Conservation (phyloP, 2,329 filamentous ascomycete species). For the Arthrinium puccinioides region DNA sequence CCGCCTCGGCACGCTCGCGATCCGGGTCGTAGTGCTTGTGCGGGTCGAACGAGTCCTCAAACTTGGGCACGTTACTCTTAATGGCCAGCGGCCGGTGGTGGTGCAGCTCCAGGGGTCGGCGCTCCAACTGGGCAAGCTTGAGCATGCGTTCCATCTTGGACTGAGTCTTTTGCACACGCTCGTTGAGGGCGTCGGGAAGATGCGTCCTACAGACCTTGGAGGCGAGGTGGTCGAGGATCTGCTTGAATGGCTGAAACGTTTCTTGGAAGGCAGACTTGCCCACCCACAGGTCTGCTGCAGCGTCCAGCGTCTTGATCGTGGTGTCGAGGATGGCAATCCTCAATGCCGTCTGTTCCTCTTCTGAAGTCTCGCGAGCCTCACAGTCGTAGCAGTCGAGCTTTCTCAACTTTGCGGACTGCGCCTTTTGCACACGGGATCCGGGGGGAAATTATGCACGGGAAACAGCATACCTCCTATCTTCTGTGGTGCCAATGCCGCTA, state of each 20-base stretch:
- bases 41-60: conserved; percentile 92
- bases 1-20: conserved; percentile 76
- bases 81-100: conserved; percentile 84
- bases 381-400: conserved; percentile 57
- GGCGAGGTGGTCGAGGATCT: conserved; percentile 54
- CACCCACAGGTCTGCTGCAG: conserved; percentile 66
- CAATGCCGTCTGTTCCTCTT: conserved; percentile 22
- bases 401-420: conserved; percentile 32
- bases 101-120: conserved; percentile 79
- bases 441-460: conserved; percentile 50
- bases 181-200: conserved; percentile 35
- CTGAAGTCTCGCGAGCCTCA: conserved; percentile 20
- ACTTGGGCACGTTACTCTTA: conserved; percentile 83
- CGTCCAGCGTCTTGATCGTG: conserved; percentile 57
- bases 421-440: conserved; percentile 39
- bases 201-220: conserved; percentile 43
- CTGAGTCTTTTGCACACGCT: conserved; percentile 32
- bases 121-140: conserved; percentile 53
- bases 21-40: conserved; percentile 97
- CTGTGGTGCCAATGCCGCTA: conserved; percentile 57
- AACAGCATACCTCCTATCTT: conserved; percentile 30
- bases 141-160: conserved; percentile 47
- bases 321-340: conserved; percentile 54
- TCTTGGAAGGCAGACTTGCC: conserved; percentile 69
- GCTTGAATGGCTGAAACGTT: conserved; percentile 61